Evolutionary conservation across 805 yeast species (phyloP).

Genomic region (Candida quercuum): DNA sequence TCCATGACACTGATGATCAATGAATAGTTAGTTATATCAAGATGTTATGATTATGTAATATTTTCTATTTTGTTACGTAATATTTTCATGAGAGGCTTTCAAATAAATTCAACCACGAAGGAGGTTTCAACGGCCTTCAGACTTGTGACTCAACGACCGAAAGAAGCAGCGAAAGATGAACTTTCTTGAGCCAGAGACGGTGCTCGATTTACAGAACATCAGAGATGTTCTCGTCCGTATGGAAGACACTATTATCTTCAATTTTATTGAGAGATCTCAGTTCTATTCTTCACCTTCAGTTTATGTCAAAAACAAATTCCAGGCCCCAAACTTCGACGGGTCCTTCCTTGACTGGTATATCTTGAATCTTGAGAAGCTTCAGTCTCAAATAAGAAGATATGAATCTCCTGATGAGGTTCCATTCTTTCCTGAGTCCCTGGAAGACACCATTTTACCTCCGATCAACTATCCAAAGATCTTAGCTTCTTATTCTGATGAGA

Average conservation of each 20-base stretch:
- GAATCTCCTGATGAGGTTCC: slow-evolving; percentile 95
- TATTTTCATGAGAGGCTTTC: not conserved
- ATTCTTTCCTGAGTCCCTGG: slow-evolving; percentile 66
- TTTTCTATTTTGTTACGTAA: too few relatives aligned
- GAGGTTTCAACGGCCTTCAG: too few relatives aligned
- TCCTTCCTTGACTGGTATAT: slow-evolving; percentile 86
- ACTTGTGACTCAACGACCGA: too few relatives aligned
- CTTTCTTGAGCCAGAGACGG: slow-evolving; percentile 77
- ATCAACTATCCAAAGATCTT: slow-evolving; percentile 73
- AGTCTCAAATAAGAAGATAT: slow-evolving; percentile 80
- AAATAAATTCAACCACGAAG: not conserved
- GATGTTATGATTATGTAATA: not conserved
- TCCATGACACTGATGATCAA: too few relatives aligned
- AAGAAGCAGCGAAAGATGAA: slow-evolving; percentile 47
- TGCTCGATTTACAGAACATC: slow-evolving; percentile 74
- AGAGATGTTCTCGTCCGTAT: slow-evolving; percentile 80
- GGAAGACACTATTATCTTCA: slow-evolving; percentile 96
- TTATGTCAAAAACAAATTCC: slow-evolving; percentile 52
- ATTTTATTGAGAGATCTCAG: slow-evolving; percentile 89
- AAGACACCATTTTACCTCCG: slow-evolving; percentile 71
- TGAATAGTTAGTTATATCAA: too few relatives aligned
- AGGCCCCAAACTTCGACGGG: slow-evolving; percentile 66
- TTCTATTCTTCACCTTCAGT: slow-evolving; percentile 72
- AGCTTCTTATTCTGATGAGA: slow-evolving; percentile 66
- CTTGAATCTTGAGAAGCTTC: slow-evolving; percentile 65